Evolutionary conservation across 371 early-diverging fungal species (phyloP), one percentile per base, ranked within the genome.

Genomic region (Circinella minor): DNA sequence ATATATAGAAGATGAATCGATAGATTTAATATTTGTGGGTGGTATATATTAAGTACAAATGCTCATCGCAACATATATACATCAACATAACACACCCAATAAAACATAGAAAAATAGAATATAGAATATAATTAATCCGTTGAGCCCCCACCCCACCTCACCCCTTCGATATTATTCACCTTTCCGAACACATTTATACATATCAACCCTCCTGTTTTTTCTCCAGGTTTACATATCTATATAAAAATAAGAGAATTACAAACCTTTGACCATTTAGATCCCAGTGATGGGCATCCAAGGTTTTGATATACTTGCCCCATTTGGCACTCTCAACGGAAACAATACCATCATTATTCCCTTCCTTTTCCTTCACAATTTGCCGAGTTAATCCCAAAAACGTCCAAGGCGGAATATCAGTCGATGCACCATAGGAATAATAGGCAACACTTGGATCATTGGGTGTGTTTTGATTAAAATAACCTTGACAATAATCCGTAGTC

Each of bases 281-380:
- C 90, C 92, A 97, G 75, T 97, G 96, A 70, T 94, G 92, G 27
- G 92, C 90, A 48, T 90, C 80, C 27, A 95, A 84, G 13, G 93
- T 91, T 49, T 91, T 92, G 38, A 95, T 73, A 69, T 94, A 94
- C 62, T 88, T 79, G 18, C 98, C 98, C 96, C 96, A 97, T 71
- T 83, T 84, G 6, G 96, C 95, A 67, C 90, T 89, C 14, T 86
- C 73, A 11, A 94, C 69, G 20, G 90, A 88, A 4, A 97, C 98
- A 48, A 97, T 76, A n/a, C 98, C 98, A 76, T 97, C 98, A 74
- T 97, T 97, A 0, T 87, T 85, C 11, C 96, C 98, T 74, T 96
- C 96, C n/a, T 83, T 81, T 36, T 78, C 78, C 43, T 86, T 80
- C 57, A 96, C 87, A 55, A 95, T 85, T 67, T 89, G 89, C 73